These are phyloP conservation scores for Ogataea trehaloabstinens DNA, from an alignment of 805 yeast species.

Conservation along the genomic window DNA sequence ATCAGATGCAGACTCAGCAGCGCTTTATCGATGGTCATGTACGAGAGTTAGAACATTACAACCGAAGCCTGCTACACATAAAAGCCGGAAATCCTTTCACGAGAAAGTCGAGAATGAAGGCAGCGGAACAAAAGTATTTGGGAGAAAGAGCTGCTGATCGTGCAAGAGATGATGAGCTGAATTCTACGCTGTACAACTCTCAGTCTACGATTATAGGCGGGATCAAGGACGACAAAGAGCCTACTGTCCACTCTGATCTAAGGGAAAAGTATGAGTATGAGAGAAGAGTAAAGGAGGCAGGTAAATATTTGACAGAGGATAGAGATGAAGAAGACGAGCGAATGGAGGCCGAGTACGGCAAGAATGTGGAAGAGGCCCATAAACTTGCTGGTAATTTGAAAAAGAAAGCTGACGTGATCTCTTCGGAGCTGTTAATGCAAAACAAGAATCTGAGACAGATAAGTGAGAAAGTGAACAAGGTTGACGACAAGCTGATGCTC, in stretches of 20 bases:
- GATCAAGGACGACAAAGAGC: constrained; percentile 36
- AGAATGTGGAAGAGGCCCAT: constrained; percentile 76
- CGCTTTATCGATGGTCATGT: constrained; percentile 81
- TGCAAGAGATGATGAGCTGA: constrained; percentile 27
- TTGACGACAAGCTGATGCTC: constrained; percentile 68
- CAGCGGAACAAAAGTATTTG: constrained; percentile 68
- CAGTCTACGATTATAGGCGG: constrained; percentile 41
- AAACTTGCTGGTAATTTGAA: constrained; percentile 68
- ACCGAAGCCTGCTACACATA: constrained; percentile 79
- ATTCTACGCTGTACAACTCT: constrained; percentile 24
- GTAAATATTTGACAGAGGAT: constrained; percentile 77
- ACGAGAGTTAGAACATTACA: constrained; percentile 70
- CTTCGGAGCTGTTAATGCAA: constrained; percentile 77
- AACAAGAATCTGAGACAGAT: constrained; percentile 69
- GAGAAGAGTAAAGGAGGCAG: constrained; percentile 53
- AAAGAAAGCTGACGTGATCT: constrained; percentile 67
- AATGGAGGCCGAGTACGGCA: constrained; percentile 82
- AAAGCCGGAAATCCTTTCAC: constrained; percentile 86
- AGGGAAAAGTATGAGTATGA: constrained; percentile 50
- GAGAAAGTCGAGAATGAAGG: constrained; percentile 68
- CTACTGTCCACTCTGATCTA: constrained; percentile 26
- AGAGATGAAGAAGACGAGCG: constrained; percentile 88
- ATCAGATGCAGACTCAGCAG: constrained; percentile 78
- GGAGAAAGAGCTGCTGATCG: constrained; percentile 39
- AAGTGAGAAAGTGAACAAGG: constrained; percentile 78